Conservation (phyloP, 2,329 filamentous ascomycete species). For the Exutisphaerella laricina region DNA sequence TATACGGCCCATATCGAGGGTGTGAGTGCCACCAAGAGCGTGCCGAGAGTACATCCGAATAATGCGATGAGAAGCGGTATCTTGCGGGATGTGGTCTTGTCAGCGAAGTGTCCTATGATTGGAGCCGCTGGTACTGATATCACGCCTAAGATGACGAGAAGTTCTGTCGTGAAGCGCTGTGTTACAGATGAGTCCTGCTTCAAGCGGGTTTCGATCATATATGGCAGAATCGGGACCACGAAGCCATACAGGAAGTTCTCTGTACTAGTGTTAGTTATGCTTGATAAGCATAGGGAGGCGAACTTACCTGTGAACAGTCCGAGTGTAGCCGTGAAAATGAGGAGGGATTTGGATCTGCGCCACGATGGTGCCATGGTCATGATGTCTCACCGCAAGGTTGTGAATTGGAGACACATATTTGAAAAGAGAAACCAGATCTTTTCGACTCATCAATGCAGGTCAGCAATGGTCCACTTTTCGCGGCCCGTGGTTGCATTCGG, state of each 20-base stretch:
- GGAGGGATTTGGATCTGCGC: constrained; percentile 13
- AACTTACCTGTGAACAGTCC: constrained; percentile 18
- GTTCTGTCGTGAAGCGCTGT: constrained; percentile 12
- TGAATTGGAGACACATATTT: not conserved
- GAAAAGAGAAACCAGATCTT: not conserved
- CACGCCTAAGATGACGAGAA: constrained; percentile 36
- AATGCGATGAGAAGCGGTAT: constrained; percentile 15
- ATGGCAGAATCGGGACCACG: constrained; percentile 17
- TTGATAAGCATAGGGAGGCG: not conserved
- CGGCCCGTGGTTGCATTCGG: not conserved
- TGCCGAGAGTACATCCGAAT: constrained; percentile 12
- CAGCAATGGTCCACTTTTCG: not conserved
- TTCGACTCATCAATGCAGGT: not conserved
- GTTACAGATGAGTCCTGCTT: constrained; percentile 11
- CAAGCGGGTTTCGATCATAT: constrained; percentile 18
- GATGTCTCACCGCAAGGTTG: too few species aligned
- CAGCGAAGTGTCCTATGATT: constrained; percentile 18
- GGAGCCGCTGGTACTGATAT: constrained; percentile 36
- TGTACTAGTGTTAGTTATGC: not conserved
- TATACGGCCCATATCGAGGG: constrained; percentile 14
- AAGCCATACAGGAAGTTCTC: constrained; percentile 21
- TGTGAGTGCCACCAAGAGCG: constrained; percentile 11
- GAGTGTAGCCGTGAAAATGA: constrained; percentile 17
- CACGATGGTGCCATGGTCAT: too few species aligned
- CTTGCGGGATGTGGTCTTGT: constrained; percentile 13